These are phyloP conservation scores for Pezicula carpinea DNA, from an alignment of 2,329 filamentous ascomycete species.

Conservation along the genomic window DNA sequence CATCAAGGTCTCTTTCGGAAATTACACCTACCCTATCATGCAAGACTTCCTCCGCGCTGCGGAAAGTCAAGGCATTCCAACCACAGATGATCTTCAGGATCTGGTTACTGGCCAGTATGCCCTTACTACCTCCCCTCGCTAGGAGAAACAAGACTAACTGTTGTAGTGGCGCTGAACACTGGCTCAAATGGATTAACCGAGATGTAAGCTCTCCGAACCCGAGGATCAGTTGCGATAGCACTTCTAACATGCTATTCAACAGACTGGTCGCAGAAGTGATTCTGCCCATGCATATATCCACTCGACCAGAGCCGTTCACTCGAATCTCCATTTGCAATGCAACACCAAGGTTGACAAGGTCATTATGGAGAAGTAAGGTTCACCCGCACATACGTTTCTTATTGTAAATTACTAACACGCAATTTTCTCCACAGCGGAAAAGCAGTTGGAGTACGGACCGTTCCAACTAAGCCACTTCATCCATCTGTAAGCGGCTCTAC, in stretches of 20 bases:
- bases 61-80: conserved; percentile 69
- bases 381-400: too few species aligned
- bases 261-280: conserved; percentile 68
- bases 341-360: conserved; percentile 78
- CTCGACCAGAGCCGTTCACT: conserved; percentile 64
- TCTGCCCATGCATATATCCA: conserved; percentile 76
- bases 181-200: conserved; percentile 82
- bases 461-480: conserved; percentile 65
- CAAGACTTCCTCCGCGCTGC: conserved; percentile 72
- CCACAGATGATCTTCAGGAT: conserved; percentile 74
- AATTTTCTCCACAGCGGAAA: conserved; percentile 36
- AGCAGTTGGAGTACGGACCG: conserved; percentile 66
- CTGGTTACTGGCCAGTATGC: conserved; percentile 51
- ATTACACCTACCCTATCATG: conserved; percentile 69
- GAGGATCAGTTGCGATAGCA: too few species aligned
- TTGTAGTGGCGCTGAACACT: conserved; percentile 66
- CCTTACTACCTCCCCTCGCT: not conserved
- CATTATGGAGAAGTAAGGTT: conserved; percentile 55
- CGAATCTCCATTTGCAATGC: conserved; percentile 66
- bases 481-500: conserved; percentile 34
- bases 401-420: too few species aligned
- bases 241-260: not conserved
- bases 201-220: conserved; percentile 34
- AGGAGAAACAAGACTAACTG: not conserved
- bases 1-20: conserved; percentile 72